Evolutionary conservation across 2,329 filamentous ascomycete genomes (phyloP).

Genomic region (Trichoderma harzianum): DNA sequence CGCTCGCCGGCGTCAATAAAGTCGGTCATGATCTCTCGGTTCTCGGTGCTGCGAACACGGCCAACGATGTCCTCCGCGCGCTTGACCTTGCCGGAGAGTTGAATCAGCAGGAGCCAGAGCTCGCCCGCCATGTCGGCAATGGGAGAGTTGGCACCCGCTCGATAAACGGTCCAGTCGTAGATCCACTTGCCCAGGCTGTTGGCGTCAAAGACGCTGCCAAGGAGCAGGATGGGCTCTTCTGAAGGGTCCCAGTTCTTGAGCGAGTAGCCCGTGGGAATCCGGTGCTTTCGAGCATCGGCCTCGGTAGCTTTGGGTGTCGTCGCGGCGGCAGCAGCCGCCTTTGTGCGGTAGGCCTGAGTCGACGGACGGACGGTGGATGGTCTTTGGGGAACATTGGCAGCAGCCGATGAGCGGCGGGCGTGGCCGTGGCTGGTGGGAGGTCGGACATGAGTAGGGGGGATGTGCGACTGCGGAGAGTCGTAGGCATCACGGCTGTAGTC

Average conservation of each 20-base stretch:
- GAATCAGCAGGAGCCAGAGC: constrained; percentile 91
- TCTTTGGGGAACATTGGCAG: constrained; percentile 44
- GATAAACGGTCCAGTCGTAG: constrained; percentile 97
- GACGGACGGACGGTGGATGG: constrained; percentile 51
- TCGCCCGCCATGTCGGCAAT: constrained; percentile 91
- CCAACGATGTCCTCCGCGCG: constrained; percentile 75
- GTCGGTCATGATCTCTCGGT: constrained; percentile 78
- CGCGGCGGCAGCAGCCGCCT: constrained; percentile 30
- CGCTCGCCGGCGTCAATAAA: constrained; percentile 88
- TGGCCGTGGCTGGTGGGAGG: constrained; percentile 43
- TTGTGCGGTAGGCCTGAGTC: constrained; percentile 26
- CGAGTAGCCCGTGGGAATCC: constrained; percentile 86
- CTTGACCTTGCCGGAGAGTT: constrained; percentile 91
- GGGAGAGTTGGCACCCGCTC: constrained; percentile 74
- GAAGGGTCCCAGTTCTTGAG: constrained; percentile 98
- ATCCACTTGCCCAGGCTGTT: constrained; percentile 99
- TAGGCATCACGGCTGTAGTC: constrained; percentile 38
- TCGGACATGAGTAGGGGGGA: constrained; percentile 32
- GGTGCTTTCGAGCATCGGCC: constrained; percentile 59
- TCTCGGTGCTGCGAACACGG: constrained; percentile 69
- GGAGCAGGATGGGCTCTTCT: constrained; percentile 87
- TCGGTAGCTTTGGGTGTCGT: constrained; percentile 52
- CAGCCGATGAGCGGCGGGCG: constrained; percentile 46
- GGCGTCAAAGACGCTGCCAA: constrained; percentile 94
- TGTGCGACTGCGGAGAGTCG: constrained; percentile 26